Percentiles rank a stretch among this genome's conserved stretches.
Evolutionary conservation across 2,329 filamentous ascomycete species (phyloP).

Genomic region (Exophiala sp.): DNA sequence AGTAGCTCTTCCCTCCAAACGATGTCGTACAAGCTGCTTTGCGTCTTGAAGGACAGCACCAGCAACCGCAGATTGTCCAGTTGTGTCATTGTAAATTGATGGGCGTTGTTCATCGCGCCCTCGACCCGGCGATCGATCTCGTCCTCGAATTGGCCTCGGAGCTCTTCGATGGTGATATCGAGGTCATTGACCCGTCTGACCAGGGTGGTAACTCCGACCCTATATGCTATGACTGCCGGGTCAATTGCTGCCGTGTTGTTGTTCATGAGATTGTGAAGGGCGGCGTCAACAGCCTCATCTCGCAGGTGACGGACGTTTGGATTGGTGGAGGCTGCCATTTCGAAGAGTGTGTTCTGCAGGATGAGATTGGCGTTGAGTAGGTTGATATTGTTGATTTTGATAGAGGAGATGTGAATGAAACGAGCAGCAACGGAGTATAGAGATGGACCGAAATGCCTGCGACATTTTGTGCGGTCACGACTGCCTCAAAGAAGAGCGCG

Average conservation of each 20-base stretch:
- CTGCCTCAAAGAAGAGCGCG: too few relatives aligned
- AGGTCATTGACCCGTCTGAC: not conserved
- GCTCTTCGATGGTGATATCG: too few relatives aligned
- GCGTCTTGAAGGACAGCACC: not conserved
- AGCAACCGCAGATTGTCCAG: slow-evolving; percentile 1
- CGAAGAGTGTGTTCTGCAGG: not conserved
- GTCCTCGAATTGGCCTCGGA: too few relatives aligned
- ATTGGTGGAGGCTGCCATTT: too few relatives aligned
- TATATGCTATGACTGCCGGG: too few relatives aligned
- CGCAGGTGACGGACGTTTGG: not conserved
- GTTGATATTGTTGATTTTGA: not conserved
- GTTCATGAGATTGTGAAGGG: not conserved
- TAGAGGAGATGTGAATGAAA: not conserved
- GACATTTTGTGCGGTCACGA: too few relatives aligned
- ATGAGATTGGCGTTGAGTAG: not conserved
- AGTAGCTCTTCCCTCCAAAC: too few relatives aligned
- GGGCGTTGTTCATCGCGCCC: not conserved
- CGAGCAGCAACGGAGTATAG: not conserved
- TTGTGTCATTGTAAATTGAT: not conserved
- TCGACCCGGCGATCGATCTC: not conserved
- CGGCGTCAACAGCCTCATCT: not conserved
- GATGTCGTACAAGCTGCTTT: too few relatives aligned
- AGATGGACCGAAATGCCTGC: not conserved
- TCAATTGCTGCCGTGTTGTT: too few relatives aligned
- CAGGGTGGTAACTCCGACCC: not conserved